Conservation (phyloP, 345 rosid species). For the Kandelia obovata region DNA sequence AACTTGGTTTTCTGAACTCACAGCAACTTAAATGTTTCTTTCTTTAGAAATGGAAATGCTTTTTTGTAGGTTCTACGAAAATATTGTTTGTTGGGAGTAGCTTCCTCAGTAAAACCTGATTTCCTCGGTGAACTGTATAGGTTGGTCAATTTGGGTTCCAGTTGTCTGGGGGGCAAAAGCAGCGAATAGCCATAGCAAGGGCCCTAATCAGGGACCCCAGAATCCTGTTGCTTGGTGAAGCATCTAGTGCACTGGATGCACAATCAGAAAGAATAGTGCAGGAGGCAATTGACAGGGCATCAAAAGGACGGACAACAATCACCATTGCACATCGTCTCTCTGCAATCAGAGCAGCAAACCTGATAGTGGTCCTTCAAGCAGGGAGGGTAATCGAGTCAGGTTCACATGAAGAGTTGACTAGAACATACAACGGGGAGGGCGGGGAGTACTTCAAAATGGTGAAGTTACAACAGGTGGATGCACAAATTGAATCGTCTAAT, state of each 20-base stretch:
- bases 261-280: slow-evolving; percentile 65
- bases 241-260: slow-evolving; percentile 66
- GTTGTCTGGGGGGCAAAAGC: slow-evolving; percentile 75
- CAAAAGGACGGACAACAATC: slow-evolving; percentile 56
- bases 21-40: not conserved
- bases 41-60: not conserved
- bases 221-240: slow-evolving; percentile 64
- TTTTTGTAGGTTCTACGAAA: too few relatives aligned
- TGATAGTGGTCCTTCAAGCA: slow-evolving; percentile 50
- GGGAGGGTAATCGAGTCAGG: slow-evolving; percentile 65
- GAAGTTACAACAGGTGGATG: slow-evolving; percentile 37
- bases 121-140: slow-evolving; percentile 27
- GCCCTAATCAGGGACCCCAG: slow-evolving; percentile 62
- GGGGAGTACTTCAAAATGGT: slow-evolving; percentile 56
- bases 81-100: not conserved
- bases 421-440: slow-evolving; percentile 25
- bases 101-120: not conserved
- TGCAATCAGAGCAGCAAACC: slow-evolving; percentile 45
- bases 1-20: not conserved
- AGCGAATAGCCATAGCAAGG: slow-evolving; percentile 66
- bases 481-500: slow-evolving; percentile 24
- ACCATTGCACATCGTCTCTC: slow-evolving; percentile 64
- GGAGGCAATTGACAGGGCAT: slow-evolving; percentile 58
- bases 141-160: slow-evolving; percentile 69
- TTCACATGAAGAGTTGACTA: slow-evolving; percentile 47